Conservation (phyloP, 208 protist genomes). For the Trypanosoma brucei region DNA sequence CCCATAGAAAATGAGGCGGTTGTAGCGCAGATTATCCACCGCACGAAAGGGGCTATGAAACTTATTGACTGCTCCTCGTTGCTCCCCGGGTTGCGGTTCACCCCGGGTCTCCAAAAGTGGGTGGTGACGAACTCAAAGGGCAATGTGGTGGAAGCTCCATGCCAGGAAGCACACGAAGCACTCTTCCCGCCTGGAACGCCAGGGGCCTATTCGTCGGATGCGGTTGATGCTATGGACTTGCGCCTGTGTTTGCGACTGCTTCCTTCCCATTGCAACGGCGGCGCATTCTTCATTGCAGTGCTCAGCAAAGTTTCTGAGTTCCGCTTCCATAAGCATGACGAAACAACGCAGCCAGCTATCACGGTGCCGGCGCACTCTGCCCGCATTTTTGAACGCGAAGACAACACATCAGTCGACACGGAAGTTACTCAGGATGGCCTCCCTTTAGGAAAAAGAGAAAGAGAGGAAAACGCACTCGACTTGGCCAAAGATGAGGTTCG, state of each 20-base stretch:
- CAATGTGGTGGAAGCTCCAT: constrained; percentile 33
- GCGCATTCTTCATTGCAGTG: constrained; percentile 97
- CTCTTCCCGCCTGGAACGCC: constrained; percentile 70
- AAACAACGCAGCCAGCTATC: not conserved
- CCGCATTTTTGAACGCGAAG: not conserved
- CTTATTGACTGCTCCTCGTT: constrained; percentile 85
- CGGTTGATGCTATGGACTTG: constrained; percentile 60
- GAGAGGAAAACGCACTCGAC: not conserved
- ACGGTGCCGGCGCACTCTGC: not conserved
- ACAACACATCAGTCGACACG: not conserved
- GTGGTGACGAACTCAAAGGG: constrained; percentile 65
- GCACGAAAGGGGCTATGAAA: constrained; percentile 71
- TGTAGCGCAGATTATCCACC: constrained; percentile 84
- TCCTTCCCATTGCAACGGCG: constrained; percentile 92
- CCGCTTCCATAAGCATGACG: constrained; percentile 29
- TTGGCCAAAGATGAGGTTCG: not conserved
- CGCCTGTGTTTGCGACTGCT: constrained; percentile 91
- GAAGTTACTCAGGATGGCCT: constrained; percentile 16
- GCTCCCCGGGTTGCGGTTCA: constrained; percentile 66
- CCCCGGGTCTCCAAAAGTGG: constrained; percentile 83
- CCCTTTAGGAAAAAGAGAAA: constrained; percentile 1
- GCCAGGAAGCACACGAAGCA: constrained; percentile 60
- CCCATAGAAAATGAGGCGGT: constrained; percentile 96
- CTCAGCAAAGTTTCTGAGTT: constrained; percentile 85
- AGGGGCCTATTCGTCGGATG: constrained; percentile 55